Evolutionary conservation across 805 yeast genomes (phyloP).

Genomic region (Candida germanica): DNA sequence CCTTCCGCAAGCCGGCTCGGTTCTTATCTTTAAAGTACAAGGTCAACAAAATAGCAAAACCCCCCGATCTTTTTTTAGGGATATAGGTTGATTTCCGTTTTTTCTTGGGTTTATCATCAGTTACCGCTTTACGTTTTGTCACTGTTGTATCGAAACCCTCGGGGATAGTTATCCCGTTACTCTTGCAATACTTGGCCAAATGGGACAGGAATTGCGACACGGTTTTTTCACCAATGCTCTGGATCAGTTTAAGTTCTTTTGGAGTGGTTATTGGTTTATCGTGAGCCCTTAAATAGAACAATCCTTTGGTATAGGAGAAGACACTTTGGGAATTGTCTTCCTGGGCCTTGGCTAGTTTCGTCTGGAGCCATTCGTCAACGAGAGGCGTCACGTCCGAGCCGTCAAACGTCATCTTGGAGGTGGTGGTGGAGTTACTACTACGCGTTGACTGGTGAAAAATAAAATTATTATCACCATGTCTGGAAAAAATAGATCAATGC

Average conservation of each 20-base stretch:
- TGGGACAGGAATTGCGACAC: slow-evolving; percentile 47
- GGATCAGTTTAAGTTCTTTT: slow-evolving; percentile 54
- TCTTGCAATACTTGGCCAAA: slow-evolving; percentile 54
- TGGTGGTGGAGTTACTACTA: background rate
- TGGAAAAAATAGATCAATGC: slow-evolving; percentile 31
- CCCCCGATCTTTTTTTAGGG: slow-evolving; percentile 78
- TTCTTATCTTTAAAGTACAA: slow-evolving; percentile 48
- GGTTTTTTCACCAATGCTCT: slow-evolving; percentile 71
- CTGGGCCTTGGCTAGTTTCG: slow-evolving; percentile 44
- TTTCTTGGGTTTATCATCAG: slow-evolving; percentile 4
- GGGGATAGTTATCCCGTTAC: slow-evolving; percentile 49
- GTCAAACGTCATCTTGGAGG: too few species aligned
- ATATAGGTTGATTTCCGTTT: slow-evolving; percentile 45
- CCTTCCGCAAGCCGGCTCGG: slow-evolving; percentile 59
- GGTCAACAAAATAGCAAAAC: slow-evolving; percentile 73
- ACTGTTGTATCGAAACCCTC: slow-evolving; percentile 16
- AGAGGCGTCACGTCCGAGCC: slow-evolving; percentile 34
- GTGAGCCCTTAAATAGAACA: slow-evolving; percentile 45
- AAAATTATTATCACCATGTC: slow-evolving; percentile 3
- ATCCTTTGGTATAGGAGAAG: slow-evolving; percentile 53
- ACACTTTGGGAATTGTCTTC: slow-evolving; percentile 51
- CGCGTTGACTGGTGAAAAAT: background rate
- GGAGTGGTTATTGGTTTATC: slow-evolving; percentile 52
- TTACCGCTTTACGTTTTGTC: slow-evolving; percentile 4
- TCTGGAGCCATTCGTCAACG: slow-evolving; percentile 58